Evolutionary conservation across 345 rosid species (phyloP), one percentile per base, ranked within the genome.

Genomic region (Lumnitzera littorea): DNA sequence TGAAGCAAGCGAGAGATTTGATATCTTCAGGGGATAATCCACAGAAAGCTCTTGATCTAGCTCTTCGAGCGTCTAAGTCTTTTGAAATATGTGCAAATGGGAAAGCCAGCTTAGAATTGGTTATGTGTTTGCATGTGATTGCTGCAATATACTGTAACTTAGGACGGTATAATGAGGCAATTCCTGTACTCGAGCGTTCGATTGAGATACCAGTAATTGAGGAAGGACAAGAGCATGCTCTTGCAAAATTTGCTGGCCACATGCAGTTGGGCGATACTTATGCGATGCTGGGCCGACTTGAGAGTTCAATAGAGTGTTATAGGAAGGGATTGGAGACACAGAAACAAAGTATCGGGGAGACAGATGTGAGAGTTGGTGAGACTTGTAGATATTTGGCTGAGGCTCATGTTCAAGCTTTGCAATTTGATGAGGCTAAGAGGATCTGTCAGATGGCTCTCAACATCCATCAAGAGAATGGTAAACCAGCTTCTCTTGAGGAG

Each of bases 251-350:
- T 70, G 85, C 95, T 3, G 87, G 98, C 51, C 78, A 85, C 62
- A 91, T 91, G 98, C 98, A 91, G 68, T 73, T 91, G 81, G 96
- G 98, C 61, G 98, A 92, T 71, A 82, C 90, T 57, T 84, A 87
- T 55, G 89, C 96, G 47, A 84, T 87, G 94, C 56, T 89, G 62
- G 96, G 96, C 55, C 91, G 80, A 66, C 81, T 85, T 53, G 98
- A 92, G 71, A 82, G 75, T 58, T 85, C 98, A 12, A 67, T 89
- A 53, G 65, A 73, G 36, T 87, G 91, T 71, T 92, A 92, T 55
- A 72, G 77, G 36, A 79, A 80, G 2, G 98, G 96, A 36, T 60
- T 92, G 66, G 85, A 80, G 64, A 76, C 86, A 48, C 92, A 89
- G 68, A 87, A 76, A 73, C 87, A 78, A 63, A 86, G 72, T 53